Evolutionary conservation across 129 eudicot species (phyloP), one percentile per base, ranked within the genome.

Genomic region (Erigeron canadensis): DNA sequence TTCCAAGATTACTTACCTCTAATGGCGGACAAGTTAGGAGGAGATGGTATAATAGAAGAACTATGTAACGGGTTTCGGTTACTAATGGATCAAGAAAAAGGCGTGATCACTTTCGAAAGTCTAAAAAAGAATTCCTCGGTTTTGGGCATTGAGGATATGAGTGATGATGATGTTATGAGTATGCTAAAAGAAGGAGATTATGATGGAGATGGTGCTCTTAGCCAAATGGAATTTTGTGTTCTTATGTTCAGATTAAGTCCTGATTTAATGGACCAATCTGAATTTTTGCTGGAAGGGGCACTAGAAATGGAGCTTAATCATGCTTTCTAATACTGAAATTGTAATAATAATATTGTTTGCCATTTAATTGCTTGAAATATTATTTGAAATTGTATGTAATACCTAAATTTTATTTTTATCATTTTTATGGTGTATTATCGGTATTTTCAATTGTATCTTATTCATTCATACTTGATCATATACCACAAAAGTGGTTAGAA

Each of bases 231-330:
- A 55, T 87, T 90, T 83, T 90, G 95, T 56, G 97, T 90, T 43
- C 73, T 90, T 76, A 90, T 90, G 97, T 90, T 90, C 10, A 85
- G 97, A 80, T 77, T 87, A 61, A 90, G 97, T 80, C 95, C 95
- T 22, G 84, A 90, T 45, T 83, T 90, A 62, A 87, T 87, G 97
- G 95, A 87, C 2, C 75, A 87, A 51, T 86, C 97, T 18, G 72
- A 82, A 75, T 77, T 67, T 77, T 81, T 90, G 89, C 82, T 90
- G n/a, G 91, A 90, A 76, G 83, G 80, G 67, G 92, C 92, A 75
- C 78, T 89, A 12, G 68, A 82, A 60, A 81, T 78, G 45, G 81
- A 83, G 38, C 57, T 76, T 10, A 41, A 68, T 58, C 19, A 63
- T 15, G 4, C n/a, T 38, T 63, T 63, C 15, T 17, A 16, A 63